phyloP scores from a whole-genome alignment of 2,329 filamentous ascomycete genomes.

The Triangularia verruculosa region DNA sequence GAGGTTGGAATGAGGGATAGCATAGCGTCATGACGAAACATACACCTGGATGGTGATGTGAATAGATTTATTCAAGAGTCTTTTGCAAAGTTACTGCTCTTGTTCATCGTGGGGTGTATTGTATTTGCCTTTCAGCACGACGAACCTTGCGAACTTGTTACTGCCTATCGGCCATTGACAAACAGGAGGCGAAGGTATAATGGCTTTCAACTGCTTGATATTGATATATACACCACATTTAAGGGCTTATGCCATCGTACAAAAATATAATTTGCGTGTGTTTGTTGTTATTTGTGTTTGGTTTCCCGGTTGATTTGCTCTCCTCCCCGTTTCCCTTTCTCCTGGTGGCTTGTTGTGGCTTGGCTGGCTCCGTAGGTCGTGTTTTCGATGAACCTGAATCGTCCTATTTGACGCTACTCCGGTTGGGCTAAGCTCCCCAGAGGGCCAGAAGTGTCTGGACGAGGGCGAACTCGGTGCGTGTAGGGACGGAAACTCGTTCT shows the following conservation, averaged over 20 bases:
- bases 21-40: neutral
- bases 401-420: no score
- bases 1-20: neutral
- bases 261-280: neutral
- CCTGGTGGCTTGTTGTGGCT: neutral
- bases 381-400: no score
- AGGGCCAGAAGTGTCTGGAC: no score
- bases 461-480: no score
- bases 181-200: neutral
- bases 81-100: neutral
- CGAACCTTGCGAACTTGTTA: no score
- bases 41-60: neutral
- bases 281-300: neutral
- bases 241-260: slow-evolving; percentile 9
- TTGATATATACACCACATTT: slow-evolving; percentile 7
- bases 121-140: no score
- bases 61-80: neutral
- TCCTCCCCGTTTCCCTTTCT: neutral
- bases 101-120: no score
- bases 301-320: neutral
- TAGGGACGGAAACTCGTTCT: no score
- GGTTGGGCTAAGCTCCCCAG: no score
- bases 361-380: no score
- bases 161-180: no score
- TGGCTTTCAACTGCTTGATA: neutral